A percentile compares a stretch with the other conserved stretches of the same genome.
phyloP scores from a whole-genome alignment of 2,329 filamentous ascomycete genomes.

The Cadophora malorum region DNA sequence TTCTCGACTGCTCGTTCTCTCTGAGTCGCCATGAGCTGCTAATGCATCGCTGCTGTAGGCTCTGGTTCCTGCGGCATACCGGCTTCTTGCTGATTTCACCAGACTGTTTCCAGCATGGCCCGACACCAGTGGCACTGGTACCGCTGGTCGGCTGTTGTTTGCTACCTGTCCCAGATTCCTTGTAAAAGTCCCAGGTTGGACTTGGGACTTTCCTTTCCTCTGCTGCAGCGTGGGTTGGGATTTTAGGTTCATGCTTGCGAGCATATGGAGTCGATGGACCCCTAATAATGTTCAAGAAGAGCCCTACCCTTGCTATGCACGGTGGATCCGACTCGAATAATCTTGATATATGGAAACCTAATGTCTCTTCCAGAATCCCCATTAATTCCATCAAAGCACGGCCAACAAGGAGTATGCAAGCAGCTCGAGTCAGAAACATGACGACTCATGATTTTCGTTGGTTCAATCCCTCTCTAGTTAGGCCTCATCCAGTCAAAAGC shows the following conservation, averaged over 20 bases:
- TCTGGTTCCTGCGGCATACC: constrained; percentile 24
- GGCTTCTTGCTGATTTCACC: constrained; percentile 17
- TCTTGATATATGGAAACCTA: constrained; percentile 10
- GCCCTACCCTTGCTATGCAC: constrained; percentile 9
- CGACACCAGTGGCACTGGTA: constrained; percentile 9
- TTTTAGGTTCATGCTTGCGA: constrained; percentile 7
- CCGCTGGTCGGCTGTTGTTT: constrained; percentile 13
- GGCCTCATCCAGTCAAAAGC: background rate
- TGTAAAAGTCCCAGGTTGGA: background rate
- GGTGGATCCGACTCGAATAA: constrained; percentile 4
- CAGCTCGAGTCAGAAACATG: constrained; percentile 21
- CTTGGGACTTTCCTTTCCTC: background rate
- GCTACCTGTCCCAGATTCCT: background rate
- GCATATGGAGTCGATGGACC: constrained; percentile 7
- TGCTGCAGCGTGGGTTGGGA: background rate
- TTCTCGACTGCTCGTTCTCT: background rate
- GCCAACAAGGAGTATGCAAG: constrained; percentile 11
- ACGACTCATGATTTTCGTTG: constrained; percentile 13
- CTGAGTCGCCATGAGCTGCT: constrained; percentile 12
- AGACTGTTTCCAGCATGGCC: constrained; percentile 20
- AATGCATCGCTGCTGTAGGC: constrained; percentile 15
- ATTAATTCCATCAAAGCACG: constrained; percentile 17
- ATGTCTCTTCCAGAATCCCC: constrained; percentile 21
- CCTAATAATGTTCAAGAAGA: background rate
- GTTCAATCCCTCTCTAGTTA: background rate